Percentiles rank a stretch among this genome's conserved stretches.
phyloP scores from a whole-genome alignment of 208 protist species.

The Acanthamoeba lenticulata region DNA sequence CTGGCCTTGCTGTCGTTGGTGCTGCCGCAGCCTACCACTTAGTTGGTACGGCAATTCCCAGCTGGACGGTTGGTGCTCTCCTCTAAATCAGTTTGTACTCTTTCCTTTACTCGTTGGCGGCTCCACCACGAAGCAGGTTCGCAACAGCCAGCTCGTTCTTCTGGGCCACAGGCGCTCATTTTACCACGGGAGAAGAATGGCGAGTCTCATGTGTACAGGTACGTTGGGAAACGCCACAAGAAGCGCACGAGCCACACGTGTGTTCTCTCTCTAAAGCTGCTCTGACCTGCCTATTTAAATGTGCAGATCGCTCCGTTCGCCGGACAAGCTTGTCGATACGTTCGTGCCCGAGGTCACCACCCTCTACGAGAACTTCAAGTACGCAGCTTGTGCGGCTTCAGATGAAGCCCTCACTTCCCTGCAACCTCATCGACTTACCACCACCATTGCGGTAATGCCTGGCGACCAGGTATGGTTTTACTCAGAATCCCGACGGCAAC shows the following conservation, averaged over 20 bases:
- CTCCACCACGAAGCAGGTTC: not conserved
- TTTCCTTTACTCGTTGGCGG: not conserved
- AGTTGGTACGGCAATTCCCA: not conserved
- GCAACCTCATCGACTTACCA: not conserved
- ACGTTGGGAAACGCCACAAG: not conserved
- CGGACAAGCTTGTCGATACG: constrained; percentile 14
- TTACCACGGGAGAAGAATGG: constrained; percentile 8
- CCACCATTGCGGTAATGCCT: not conserved
- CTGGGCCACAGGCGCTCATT: not conserved
- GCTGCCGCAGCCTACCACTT: constrained; percentile 7
- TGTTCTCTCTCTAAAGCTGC: too few relatives aligned
- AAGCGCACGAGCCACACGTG: too few relatives aligned
- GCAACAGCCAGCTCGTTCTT: not conserved
- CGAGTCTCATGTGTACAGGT: constrained; percentile 47
- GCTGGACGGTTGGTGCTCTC: too few relatives aligned
- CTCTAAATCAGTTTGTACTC: too few relatives aligned
- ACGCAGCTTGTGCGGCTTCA: not conserved
- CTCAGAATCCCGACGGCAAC: not conserved
- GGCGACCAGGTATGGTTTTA: not conserved
- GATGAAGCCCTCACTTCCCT: not conserved
- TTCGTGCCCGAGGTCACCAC: constrained; percentile 18
- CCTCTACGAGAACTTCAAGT: constrained; percentile 61
- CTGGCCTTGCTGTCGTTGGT: not conserved
- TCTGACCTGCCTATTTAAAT: too few relatives aligned
- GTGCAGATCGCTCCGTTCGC: not conserved